Percentiles rank a stretch among this genome's conserved stretches.
phyloP scores from a whole-genome alignment of 225 moss, liverwort and hornwort species.

The Marchantia polymorpha region DNA sequence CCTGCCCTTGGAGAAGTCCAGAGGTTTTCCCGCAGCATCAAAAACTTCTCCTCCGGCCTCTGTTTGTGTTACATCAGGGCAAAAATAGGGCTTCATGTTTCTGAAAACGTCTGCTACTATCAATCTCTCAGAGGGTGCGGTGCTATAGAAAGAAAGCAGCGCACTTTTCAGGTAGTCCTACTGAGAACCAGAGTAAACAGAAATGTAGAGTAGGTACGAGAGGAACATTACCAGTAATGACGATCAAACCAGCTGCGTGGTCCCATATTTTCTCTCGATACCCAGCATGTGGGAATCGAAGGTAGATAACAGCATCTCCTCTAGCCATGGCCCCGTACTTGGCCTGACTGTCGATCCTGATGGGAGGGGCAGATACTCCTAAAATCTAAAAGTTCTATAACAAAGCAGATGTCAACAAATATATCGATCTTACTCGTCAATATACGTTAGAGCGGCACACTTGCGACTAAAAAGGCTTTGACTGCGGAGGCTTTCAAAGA shows the following conservation, averaged over 20 bases:
- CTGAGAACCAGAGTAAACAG: background rate
- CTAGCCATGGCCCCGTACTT: constrained; percentile 99
- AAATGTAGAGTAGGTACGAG: background rate
- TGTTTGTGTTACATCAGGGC: constrained; percentile 26
- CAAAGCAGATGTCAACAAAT: background rate
- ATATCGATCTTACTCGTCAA: background rate
- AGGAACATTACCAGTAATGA: constrained; percentile 67
- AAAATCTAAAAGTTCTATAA: constrained; percentile 46
- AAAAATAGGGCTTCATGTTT: background rate
- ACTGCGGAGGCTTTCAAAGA: background rate
- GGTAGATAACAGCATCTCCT: constrained; percentile 95
- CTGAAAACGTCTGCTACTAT: background rate
- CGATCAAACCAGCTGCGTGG: constrained; percentile 92
- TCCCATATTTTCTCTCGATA: constrained; percentile 99
- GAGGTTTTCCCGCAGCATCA: constrained; percentile 77
- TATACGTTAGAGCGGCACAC: background rate
- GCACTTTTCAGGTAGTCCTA: background rate
- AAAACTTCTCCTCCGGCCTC: constrained; percentile 96
- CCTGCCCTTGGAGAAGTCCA: constrained; percentile 91
- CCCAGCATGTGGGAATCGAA: constrained; percentile 81
- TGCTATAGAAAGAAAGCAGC: background rate
- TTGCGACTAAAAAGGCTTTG: background rate
- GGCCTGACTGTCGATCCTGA: constrained; percentile 95
- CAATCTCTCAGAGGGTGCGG: too few species aligned
- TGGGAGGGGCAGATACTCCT: constrained; percentile 86